Evolutionary conservation across 192 early-diverging fungal genomes (phyloP), one percentile per base, ranked within the genome.

Genomic region (Linnemannia elongata): DNA sequence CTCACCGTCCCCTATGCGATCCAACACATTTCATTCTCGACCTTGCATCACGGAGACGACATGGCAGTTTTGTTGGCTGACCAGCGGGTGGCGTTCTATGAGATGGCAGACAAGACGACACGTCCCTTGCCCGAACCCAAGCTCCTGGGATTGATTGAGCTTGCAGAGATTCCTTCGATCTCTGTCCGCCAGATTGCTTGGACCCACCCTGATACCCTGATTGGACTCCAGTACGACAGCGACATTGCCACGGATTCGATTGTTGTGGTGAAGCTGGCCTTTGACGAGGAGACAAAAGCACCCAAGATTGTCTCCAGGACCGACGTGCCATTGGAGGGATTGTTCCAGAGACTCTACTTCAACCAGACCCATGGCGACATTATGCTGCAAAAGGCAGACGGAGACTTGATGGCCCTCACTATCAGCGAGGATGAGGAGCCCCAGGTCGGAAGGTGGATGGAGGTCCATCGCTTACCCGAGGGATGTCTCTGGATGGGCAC

Each of bases 31-130:
- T 80, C 94, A 8, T 98, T 97, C 82, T 91, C 88, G 10, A 89
- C 91, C 24, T 83, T 89, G 78, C 84, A 91, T 80, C 75, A 89
- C 5, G 95, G 94, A 8, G 95, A 96, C 74, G 91, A 94, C 54
- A 92, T 98, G 90, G 95, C 93, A 0, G 93, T 93, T 30, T 88
- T 98, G 72, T 72, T 94, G 69, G 89, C 93, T 13, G 93, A 95
- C 74, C 76, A 81, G 20, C 79, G 89, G 35, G 82, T 92, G 13
- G 76, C 88, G 18, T 76, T 90, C 35, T 92, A 79, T 76, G 90
- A 90, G 12, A 79, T 45, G 71, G 79, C 74, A 68, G 84, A 42
- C 72, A 85, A 45, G 57, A 72, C 70, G 54, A 57, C 63, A 42
- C 68, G 78, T 38, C 74, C 72, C 54, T 63, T 80, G 69, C 74